phyloP scores from a whole-genome alignment of 805 yeast genomes.

The Kodamaea kakaduensis region DNA sequence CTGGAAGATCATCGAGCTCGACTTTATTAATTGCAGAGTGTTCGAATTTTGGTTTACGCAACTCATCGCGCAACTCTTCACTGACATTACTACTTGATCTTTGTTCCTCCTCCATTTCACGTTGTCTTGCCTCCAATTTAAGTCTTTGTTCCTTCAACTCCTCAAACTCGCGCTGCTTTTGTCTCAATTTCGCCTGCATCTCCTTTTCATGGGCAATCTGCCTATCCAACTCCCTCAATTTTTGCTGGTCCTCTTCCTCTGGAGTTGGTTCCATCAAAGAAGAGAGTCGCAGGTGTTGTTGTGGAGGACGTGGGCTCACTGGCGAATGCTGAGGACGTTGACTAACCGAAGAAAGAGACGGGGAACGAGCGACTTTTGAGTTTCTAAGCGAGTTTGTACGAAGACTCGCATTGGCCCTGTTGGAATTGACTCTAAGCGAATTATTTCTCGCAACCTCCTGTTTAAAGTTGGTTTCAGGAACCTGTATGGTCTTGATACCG shows the following conservation, averaged over 20 bases:
- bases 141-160: constrained; percentile 25
- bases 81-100: neutral
- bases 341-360: constrained; percentile 23
- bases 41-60: constrained; percentile 5
- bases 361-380: constrained; percentile 10
- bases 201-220: constrained; percentile 39
- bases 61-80: constrained; percentile 3
- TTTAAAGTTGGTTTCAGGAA: constrained; percentile 46
- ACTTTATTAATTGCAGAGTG: neutral
- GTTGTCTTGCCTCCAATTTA: constrained; percentile 22
- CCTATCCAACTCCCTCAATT: constrained; percentile 25
- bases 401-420: neutral
- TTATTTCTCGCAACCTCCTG: constrained; percentile 38
- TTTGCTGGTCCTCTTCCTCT: constrained; percentile 15
- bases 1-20: neutral
- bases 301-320: no score
- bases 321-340: constrained; percentile 9
- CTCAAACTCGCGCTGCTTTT: constrained; percentile 34
- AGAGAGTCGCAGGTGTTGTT: constrained; percentile 14
- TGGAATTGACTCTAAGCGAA: constrained; percentile 31
- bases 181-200: constrained; percentile 36
- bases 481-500: constrained; percentile 68
- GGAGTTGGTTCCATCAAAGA: constrained; percentile 11
- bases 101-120: neutral
- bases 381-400: neutral